Evolutionary conservation across 306 rosid genomes (phyloP).

Genomic region (Vicia villosa): DNA sequence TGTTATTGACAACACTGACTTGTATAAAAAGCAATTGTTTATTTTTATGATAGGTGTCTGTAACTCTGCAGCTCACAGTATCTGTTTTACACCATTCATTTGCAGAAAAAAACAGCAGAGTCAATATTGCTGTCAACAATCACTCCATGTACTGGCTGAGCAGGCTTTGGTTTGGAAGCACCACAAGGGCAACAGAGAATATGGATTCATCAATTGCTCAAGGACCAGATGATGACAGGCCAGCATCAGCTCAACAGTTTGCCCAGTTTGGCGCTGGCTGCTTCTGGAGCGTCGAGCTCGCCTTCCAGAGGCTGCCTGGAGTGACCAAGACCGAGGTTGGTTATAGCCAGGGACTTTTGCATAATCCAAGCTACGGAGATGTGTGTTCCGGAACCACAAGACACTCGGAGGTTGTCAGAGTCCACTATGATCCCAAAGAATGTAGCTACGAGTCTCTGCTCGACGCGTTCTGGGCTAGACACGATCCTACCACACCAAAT

Average conservation of each 20-base stretch:
- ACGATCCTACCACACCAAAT: conserved; percentile 82
- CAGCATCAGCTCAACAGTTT: conserved; percentile 74
- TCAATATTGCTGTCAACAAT: conserved; percentile 35
- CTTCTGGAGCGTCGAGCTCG: conserved; percentile 93
- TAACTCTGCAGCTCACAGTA: too few relatives aligned
- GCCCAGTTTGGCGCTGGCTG: conserved; percentile 96
- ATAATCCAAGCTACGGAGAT: conserved; percentile 74
- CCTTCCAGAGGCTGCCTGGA: conserved; percentile 80
- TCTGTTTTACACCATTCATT: too few relatives aligned
- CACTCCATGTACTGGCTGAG: conserved; percentile 73
- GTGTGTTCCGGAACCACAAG: conserved; percentile 64
- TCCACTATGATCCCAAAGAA: conserved; percentile 77
- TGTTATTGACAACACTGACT: too few relatives aligned
- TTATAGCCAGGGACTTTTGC: conserved; percentile 67
- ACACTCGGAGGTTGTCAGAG: conserved; percentile 84
- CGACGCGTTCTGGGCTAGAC: conserved; percentile 71
- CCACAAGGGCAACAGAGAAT: conserved; percentile 45
- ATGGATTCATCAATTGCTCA: conserved; percentile 68
- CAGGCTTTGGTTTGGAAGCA: conserved; percentile 69
- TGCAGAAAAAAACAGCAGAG: too few relatives aligned
- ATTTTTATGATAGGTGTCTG: too few relatives aligned
- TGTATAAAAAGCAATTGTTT: too few relatives aligned
- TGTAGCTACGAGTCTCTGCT: conserved; percentile 67
- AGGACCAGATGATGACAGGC: conserved; percentile 77
- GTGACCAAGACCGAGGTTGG: conserved; percentile 89